These are phyloP conservation scores for Pulicaria dysenterica DNA, from an alignment of 129 eudicot species.

Conservation along the genomic window DNA sequence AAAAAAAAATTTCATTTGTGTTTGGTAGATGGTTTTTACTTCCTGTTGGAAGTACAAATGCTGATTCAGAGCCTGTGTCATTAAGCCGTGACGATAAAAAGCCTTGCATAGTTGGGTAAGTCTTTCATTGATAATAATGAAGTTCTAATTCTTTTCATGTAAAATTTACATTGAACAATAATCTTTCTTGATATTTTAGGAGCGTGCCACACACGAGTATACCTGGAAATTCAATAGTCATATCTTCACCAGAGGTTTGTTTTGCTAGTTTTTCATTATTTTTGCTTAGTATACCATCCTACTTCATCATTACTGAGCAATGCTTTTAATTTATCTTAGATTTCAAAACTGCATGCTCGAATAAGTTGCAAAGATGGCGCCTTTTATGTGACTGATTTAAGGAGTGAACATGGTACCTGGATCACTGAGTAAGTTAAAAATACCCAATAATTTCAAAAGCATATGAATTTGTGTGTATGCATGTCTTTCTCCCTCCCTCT, in stretches of 20 bases:
- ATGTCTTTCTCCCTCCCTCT: too few relatives aligned
- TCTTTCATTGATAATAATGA: slow-evolving; percentile 2
- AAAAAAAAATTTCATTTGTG: neutral
- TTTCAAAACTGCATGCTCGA: slow-evolving; percentile 79
- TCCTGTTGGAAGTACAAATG: slow-evolving; percentile 59
- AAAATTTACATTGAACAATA: neutral
- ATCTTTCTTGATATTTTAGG: slow-evolving; percentile 47
- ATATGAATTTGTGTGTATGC: neutral
- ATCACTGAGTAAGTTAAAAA: slow-evolving; percentile 67
- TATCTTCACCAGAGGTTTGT: slow-evolving; percentile 75
- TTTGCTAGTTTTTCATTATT: slow-evolving; percentile 17
- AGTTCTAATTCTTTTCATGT: neutral
- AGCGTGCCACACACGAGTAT: slow-evolving; percentile 59
- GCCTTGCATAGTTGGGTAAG: slow-evolving; percentile 82
- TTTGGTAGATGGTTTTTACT: slow-evolving; percentile 79
- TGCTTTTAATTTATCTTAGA: slow-evolving; percentile 40
- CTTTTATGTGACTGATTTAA: slow-evolving; percentile 79
- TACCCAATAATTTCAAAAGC: neutral
- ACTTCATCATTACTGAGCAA: slow-evolving; percentile 5
- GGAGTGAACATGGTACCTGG: slow-evolving; percentile 89
- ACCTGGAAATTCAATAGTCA: slow-evolving; percentile 62
- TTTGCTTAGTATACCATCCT: neutral
- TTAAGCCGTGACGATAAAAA: slow-evolving; percentile 72
- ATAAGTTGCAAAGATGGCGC: slow-evolving; percentile 84
- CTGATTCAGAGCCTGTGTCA: slow-evolving; percentile 48